phyloP scores from a whole-genome alignment of 2,329 filamentous ascomycete genomes.

The Nemania sp. region DNA sequence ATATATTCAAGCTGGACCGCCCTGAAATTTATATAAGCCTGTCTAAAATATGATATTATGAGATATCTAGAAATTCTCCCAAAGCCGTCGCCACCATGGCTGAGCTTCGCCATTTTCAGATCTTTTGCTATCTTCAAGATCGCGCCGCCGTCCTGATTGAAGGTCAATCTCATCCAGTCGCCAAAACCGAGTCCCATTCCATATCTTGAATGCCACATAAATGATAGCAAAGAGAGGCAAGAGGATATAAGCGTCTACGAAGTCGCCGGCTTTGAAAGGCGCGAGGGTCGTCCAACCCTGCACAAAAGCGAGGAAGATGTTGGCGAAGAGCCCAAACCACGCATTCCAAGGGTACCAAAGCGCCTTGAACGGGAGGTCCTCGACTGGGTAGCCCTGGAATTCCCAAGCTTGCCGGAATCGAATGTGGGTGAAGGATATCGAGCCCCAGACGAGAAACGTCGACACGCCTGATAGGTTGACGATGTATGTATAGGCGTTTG shows the following conservation, averaged over 20 bases:
- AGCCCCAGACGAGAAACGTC: conserved; percentile 78
- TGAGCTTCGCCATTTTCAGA: conserved; percentile 46
- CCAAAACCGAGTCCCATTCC: conserved; percentile 65
- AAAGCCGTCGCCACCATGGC: conserved; percentile 59
- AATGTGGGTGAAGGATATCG: conserved; percentile 77
- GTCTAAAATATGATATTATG: background rate
- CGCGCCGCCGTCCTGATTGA: conserved; percentile 65
- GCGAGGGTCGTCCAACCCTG: conserved; percentile 71
- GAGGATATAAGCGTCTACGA: conserved; percentile 73
- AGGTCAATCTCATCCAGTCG: conserved; percentile 66
- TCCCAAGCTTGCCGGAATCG: conserved; percentile 75
- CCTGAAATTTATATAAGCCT: background rate
- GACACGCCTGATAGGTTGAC: conserved; percentile 77
- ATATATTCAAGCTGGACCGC: conserved; percentile 11
- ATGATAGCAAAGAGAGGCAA: conserved; percentile 70
- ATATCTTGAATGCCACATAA: conserved; percentile 66
- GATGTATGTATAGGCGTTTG: conserved; percentile 75
- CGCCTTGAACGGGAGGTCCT: conserved; percentile 68
- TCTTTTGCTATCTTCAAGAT: conserved; percentile 62
- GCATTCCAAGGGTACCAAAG: conserved; percentile 68
- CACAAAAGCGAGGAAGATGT: conserved; percentile 69
- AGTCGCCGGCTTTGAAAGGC: conserved; percentile 68
- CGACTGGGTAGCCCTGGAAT: conserved; percentile 65
- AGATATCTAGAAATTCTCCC: conserved; percentile 55
- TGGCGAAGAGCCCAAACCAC: conserved; percentile 69